Base-by-base conservation (phyloP, 2,329 filamentous ascomycete species). In the Hymenoscyphus fructigenus region DNA sequence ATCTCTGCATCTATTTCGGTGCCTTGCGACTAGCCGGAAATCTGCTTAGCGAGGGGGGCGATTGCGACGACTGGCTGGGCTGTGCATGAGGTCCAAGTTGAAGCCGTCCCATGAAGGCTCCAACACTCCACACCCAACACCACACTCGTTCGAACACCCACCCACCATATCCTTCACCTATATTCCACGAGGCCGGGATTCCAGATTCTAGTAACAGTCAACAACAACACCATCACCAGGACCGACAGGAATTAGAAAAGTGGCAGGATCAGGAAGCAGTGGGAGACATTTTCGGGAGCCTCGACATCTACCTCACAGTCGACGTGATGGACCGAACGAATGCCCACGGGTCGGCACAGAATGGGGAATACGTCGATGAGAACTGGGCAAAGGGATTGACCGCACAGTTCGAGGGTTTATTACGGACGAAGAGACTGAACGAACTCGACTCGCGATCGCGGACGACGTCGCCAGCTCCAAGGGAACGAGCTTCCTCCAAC, bases 391-490 rank as follows among this genome's bases (percentile, higher is more conserved):
- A 87, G 73, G 91, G 93, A 66, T 81, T 98, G 73, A 89, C 91
- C 60, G 81, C 90, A 73, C 90, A 92, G 75, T 97, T 97, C 77
- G 92, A 96, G 76, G 90, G 93, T 69, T 82, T 96, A 66, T 84
- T 98, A 75, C 90, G 91, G 76, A 92, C 91, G 65, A 93, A 91
- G 81, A 87, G 93, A 77, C 88, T 97, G 82, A 93, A 92, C 76
- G 91, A 93, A 69, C 83, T 97, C 60, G 88, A 90, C 72, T 87
- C 88, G 38, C 82, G 84, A 67, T 83, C 86, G 38, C 81, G 83
- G 36, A 83, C 82, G 47, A 81, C 82, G 60, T 89, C 89, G 41
- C 89, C 82, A 50, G 80, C 81, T 69, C 80, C 81, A 67, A 64
- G 78, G 67, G 84, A 87, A 70, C 79, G 79, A 62, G 75, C 81